These are phyloP conservation scores for Ligustrum vulgare DNA, from an alignment of 257 asterid species.

Conservation along the genomic window DNA sequence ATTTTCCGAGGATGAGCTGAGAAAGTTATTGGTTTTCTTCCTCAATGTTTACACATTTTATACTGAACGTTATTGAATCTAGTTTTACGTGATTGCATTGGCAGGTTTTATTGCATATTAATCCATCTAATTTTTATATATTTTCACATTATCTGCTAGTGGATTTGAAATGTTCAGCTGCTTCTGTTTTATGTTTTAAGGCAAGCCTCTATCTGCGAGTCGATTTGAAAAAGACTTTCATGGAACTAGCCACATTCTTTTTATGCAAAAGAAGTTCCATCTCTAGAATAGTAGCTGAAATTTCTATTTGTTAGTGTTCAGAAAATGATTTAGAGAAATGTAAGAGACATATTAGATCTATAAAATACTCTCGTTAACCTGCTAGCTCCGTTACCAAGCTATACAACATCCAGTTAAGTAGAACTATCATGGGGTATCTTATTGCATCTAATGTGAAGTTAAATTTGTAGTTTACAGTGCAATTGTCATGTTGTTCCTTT, in stretches of 20 bases:
- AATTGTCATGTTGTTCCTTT: constrained; percentile 2
- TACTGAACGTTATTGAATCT: no score
- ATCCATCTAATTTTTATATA: no score
- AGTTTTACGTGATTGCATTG: no score
- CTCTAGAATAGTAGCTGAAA: not conserved
- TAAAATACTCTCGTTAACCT: not conserved
- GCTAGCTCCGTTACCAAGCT: not conserved
- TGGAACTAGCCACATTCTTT: not conserved
- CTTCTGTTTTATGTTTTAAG: no score
- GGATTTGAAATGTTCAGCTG: no score
- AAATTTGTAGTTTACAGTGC: not conserved
- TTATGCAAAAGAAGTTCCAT: not conserved
- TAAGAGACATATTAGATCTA: not conserved
- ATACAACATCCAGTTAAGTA: not conserved
- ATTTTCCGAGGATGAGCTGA: no score
- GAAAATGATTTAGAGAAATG: not conserved
- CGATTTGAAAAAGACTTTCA: not conserved
- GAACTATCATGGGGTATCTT: not conserved
- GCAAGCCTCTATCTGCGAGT: no score
- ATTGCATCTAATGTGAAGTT: not conserved
- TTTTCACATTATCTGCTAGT: no score
- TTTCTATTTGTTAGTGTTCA: not conserved
- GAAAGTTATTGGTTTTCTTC: no score
- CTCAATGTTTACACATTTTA: no score
- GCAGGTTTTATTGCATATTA: no score